Evolutionary conservation across 495 filamentous ascomycete genomes (phyloP).

Genomic region (Tuber indicum): DNA sequence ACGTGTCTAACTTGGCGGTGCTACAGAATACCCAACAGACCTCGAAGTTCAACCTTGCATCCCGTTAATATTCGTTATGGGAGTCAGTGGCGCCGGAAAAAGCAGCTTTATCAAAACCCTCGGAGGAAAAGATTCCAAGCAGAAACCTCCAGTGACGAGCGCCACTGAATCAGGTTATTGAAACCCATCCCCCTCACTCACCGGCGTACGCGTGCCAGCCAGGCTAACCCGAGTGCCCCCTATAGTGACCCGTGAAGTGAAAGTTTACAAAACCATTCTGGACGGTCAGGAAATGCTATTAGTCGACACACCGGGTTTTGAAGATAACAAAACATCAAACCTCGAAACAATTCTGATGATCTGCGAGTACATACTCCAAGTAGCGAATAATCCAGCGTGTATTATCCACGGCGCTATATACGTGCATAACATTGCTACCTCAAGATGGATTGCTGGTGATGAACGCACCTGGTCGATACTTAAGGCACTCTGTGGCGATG

Average conservation of each 20-base stretch:
- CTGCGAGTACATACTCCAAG: neutral
- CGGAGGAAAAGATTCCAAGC: neutral
- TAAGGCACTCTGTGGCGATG: constrained; percentile 8
- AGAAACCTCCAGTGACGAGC: neutral
- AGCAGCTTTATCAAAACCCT: constrained; percentile 26
- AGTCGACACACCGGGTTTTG: constrained; percentile 26
- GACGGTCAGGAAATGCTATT: neutral
- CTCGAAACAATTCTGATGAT: neutral
- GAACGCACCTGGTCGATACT: constrained; percentile 14
- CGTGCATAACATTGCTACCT: constrained; percentile 7
- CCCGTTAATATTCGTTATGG: constrained; percentile 13
- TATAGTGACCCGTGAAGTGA: neutral
- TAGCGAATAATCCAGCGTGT: neutral
- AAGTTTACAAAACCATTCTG: constrained; percentile 1
- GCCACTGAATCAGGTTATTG: neutral
- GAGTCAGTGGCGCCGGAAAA: constrained; percentile 22
- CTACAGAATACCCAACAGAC: neutral
- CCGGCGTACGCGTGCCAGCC: neutral
- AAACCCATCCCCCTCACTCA: neutral
- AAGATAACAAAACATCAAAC: constrained; percentile 11
- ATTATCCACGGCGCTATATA: constrained; percentile 3
- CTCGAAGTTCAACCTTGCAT: neutral
- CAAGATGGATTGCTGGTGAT: constrained; percentile 1
- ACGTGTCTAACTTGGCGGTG: neutral
- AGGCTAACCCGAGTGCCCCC: neutral